These are phyloP conservation scores for Amphicarpaea edgeworthii DNA, from an alignment of 306 rosid genomes.

Conservation along the genomic window DNA sequence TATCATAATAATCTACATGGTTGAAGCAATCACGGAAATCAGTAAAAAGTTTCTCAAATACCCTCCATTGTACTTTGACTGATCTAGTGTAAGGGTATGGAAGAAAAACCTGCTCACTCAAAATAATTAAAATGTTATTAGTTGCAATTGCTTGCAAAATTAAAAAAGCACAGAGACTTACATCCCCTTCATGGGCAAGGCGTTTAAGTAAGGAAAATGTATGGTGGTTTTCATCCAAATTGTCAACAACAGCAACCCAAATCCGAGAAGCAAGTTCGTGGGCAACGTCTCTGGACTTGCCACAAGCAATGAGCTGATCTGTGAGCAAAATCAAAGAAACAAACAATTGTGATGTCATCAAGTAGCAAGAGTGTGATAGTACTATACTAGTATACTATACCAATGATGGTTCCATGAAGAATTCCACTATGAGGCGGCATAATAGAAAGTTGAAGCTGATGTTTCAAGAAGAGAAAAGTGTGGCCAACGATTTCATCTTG, in stretches of 20 bases:
- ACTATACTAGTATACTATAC: too few species aligned
- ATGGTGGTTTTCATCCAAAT: conserved; percentile 67
- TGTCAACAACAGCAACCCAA: conserved; percentile 83
- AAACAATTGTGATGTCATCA: too few species aligned
- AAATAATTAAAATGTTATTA: too few species aligned
- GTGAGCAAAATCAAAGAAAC: too few species aligned
- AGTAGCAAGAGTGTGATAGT: too few species aligned
- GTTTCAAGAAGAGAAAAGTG: conserved; percentile 70
- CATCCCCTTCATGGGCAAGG: conserved; percentile 79
- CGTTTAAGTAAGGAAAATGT: conserved; percentile 70
- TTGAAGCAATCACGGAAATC: conserved; percentile 86
- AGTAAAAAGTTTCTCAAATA: conserved; percentile 87
- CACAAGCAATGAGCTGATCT: conserved; percentile 86
- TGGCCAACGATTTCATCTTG: conserved; percentile 80
- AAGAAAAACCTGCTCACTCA: conserved; percentile 71
- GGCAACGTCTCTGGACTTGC: conserved; percentile 76
- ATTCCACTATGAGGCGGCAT: conserved; percentile 74
- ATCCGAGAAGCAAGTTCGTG: conserved; percentile 73
- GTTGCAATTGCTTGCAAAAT: too few species aligned
- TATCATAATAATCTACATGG: conserved; percentile 68
- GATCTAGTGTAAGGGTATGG: conserved; percentile 79
- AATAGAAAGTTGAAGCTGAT: conserved; percentile 71
- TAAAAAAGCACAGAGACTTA: too few species aligned
- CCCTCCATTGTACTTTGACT: conserved; percentile 79
- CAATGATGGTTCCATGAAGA: conserved; percentile 84